Base-by-base conservation (phyloP, 169 alveolate genomes). In the Babesia bigemina region DNA sequence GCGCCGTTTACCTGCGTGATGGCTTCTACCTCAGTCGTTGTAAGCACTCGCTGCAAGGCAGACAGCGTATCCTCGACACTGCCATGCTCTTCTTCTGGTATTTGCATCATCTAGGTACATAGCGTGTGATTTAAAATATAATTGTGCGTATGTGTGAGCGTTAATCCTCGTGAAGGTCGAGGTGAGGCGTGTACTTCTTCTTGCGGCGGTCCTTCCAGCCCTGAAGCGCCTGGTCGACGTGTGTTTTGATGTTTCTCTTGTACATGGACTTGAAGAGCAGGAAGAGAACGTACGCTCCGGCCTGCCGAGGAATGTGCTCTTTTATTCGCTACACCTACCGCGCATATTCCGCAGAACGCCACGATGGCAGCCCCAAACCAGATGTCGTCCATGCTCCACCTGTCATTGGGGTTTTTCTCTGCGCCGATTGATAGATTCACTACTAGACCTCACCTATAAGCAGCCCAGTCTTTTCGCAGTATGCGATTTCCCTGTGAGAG, bases 401-500 rank as follows among this genome's bases (percentile, higher is more conserved):
- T 85, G 19, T 59, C 66, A 12, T 63, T 55, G 16, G 88, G 88
- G 55, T 75, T 17, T 44, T 59, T 72, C 52, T 8, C 81, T 71
- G 63, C 33, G 53, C 22, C 29, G 44, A 9, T 11, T 39, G 24
- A 21, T n/a, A 19, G 4, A 12, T 8, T 0, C 26, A 12, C 19
- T 17, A 19, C 8, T 7, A 2, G 0, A 28, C 2, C 70, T 36
- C 19, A 67, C 77, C 76, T 12, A 81, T 72, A 11, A 65, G 55
- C 48, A 81, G 55, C 22, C 88, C 88, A 2, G 88, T 81, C 65
- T 71, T 61, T 22, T 63, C 79, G 79, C 76, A 48, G 74, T 81
- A 81, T 17, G 85, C 56, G 21, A 83, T 83, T 53, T 75, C 91
- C 39, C 90, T 62, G 58, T 82, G 84, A 0, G 91, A 81, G 26